Base-by-base conservation (phyloP, 1,139 yeast genomes). In the Maudiozyma humilis region DNA sequence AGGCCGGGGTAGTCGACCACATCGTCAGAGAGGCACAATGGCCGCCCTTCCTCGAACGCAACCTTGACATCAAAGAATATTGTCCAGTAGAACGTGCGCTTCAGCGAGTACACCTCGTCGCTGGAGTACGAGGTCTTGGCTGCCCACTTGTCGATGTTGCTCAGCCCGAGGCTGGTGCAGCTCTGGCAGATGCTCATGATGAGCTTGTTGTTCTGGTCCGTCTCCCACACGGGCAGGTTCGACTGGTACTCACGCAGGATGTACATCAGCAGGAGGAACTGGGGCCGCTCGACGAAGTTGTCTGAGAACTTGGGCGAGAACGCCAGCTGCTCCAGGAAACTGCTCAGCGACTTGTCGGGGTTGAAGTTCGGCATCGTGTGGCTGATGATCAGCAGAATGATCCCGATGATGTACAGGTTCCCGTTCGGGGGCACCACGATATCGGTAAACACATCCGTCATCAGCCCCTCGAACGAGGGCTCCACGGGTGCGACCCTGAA, bases 281-380 rank as follows among this genome's bases (percentile, higher is more conserved):
- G 40, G n/a, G 32, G 32, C 17, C 32, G 16, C 18, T 36, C 40
- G 4, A 36, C 32, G 8, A 27, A 36, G 13, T 25, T 14, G 20
- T 34, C 36, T 16, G 36, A 34, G 20, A 34, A 34, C 20, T 27
- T 34, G 8, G 36, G 36, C n/a, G 36, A 34, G 14, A 34, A 34
- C n/a, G 36, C 36, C 6, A 34, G 20, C 20, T 34, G 36, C n/a
- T 34, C 36, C 6, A 34, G 13, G 25, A 34, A 34, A 34, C 36
- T 17, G 12, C 25, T 34, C 13, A 34, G 20, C 3, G 36, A 34
- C 20, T 34, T 34, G 20, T 36, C 19, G 7, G 14, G 19, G 16
- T 36, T 36, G 7, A 15, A 36, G 10, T 36, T 36, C 12, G 40
- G 17, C 29, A 27, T 14, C 6, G 40, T 36, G 10, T 15, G 25